These are phyloP conservation scores for Sporobolomyces pararoseus DNA, from an alignment of 768 basidiomycete genomes.

Conservation along the genomic window DNA sequence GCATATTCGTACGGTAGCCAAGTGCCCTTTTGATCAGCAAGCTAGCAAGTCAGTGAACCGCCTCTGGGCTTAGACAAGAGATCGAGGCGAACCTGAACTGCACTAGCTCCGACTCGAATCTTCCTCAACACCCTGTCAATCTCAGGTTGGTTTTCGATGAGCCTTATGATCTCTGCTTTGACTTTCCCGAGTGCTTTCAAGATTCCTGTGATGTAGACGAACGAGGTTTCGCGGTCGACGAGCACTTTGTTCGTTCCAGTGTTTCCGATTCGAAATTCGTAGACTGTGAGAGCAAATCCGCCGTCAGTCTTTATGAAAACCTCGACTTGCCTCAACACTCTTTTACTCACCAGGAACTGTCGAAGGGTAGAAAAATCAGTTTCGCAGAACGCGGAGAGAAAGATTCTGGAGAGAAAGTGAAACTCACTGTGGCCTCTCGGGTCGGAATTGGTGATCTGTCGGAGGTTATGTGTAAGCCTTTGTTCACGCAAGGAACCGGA, in stretches of 20 bases:
- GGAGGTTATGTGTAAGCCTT: too few relatives aligned
- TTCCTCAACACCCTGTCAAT: constrained; percentile 62
- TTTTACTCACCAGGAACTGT: too few relatives aligned
- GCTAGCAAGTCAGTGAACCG: background rate
- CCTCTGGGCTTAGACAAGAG: background rate
- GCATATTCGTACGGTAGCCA: constrained; percentile 80
- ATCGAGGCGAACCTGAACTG: constrained; percentile 60
- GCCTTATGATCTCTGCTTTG: constrained; percentile 85
- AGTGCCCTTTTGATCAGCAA: constrained; percentile 55
- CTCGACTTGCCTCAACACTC: background rate
- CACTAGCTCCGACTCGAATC: constrained; percentile 58
- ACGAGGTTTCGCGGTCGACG: constrained; percentile 92
- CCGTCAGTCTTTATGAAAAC: background rate
- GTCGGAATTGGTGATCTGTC: too few relatives aligned
- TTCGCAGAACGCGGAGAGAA: background rate
- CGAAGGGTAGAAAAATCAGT: background rate
- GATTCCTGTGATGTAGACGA: constrained; percentile 86
- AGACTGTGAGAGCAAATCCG: constrained; percentile 60
- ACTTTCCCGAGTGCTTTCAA: constrained; percentile 58
- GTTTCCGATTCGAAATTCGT: constrained; percentile 74
- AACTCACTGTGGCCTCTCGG: too few relatives aligned
- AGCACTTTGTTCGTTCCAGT: constrained; percentile 77
- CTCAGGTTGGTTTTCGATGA: constrained; percentile 87
- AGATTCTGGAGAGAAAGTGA: too few relatives aligned
- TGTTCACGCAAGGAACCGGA: too few relatives aligned